These are phyloP conservation scores for Dryadomyces sulphureus DNA, from an alignment of 2,329 filamentous ascomycete species.

Conservation along the genomic window DNA sequence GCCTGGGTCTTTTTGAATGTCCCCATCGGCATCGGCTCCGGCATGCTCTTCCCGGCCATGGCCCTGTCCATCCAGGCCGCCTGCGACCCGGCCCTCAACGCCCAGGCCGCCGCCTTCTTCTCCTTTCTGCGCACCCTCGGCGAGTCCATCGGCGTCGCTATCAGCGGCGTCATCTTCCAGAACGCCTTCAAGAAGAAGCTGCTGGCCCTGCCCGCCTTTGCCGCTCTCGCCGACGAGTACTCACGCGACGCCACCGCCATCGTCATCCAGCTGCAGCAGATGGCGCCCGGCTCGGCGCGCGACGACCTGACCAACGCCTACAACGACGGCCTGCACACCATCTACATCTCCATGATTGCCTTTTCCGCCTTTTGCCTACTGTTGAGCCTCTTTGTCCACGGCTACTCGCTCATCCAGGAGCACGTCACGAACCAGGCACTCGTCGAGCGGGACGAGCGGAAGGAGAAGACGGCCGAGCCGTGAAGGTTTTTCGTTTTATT, in stretches of 20 bases:
- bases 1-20: constrained; percentile 22
- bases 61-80: constrained; percentile 24
- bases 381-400: constrained; percentile 35
- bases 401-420: constrained; percentile 30
- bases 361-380: constrained; percentile 34
- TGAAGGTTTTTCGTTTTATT: not conserved
- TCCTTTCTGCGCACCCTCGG: constrained; percentile 25
- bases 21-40: constrained; percentile 21
- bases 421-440: constrained; percentile 33
- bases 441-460: constrained; percentile 11
- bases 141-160: constrained; percentile 25
- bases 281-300: constrained; percentile 24
- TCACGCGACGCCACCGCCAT: constrained; percentile 38
- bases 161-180: constrained; percentile 26
- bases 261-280: constrained; percentile 37
- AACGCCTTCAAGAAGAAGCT: constrained; percentile 15
- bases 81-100: constrained; percentile 21
- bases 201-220: constrained; percentile 5
- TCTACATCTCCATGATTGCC: constrained; percentile 38
- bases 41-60: constrained; percentile 23
- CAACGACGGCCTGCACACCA: constrained; percentile 34
- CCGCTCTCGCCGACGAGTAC: constrained; percentile 23
- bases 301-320: constrained; percentile 26
- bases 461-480: not conserved
- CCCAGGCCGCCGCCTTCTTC: constrained; percentile 24